Percentiles rank a stretch among this genome's conserved stretches.
These are phyloP conservation scores for Exsudoporus frostii DNA, from an alignment of 768 basidiomycete species.

Conservation along the genomic window DNA sequence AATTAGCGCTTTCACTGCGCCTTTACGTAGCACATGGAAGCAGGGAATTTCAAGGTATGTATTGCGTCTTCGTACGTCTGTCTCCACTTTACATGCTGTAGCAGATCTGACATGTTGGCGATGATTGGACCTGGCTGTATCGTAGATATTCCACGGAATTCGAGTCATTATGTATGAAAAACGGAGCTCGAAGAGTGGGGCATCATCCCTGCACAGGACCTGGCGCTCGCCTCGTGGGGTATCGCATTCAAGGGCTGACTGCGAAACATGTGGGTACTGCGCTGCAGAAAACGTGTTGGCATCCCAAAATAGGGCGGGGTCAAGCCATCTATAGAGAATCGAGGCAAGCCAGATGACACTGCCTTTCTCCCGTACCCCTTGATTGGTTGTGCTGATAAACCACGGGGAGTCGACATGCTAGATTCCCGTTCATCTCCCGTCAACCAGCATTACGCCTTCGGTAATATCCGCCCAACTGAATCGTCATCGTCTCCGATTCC, in stretches of 20 bases:
- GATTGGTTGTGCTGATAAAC: conserved; percentile 33
- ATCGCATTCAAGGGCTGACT: conserved; percentile 17
- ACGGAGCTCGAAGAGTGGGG: conserved; percentile 21
- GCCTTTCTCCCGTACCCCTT: conserved; percentile 30
- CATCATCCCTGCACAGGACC: conserved; percentile 22
- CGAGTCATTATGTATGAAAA: conserved; percentile 31
- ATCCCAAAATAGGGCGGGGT: conserved; percentile 25
- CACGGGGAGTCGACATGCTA: conserved; percentile 31
- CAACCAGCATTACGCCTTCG: conserved; percentile 32
- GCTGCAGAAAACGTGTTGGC: conserved; percentile 33
- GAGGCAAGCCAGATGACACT: conserved; percentile 24
- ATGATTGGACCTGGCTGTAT: conserved; percentile 21
- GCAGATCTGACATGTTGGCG: conserved; percentile 20
- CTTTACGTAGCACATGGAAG: conserved; percentile 27
- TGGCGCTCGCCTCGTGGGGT: conserved; percentile 31
- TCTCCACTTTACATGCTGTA: conserved; percentile 17
- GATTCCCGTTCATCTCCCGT: conserved; percentile 34
- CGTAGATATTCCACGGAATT: conserved; percentile 24
- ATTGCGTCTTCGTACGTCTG: conserved; percentile 24
- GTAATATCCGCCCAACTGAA: conserved; percentile 32
- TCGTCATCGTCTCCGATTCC: conserved; percentile 23
- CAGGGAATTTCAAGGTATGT: conserved; percentile 22
- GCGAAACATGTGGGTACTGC: conserved; percentile 31
- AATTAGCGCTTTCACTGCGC: conserved; percentile 13
- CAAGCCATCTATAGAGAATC: conserved; percentile 16